A percentile compares a stretch with the other conserved stretches of the same genome.
phyloP scores from a whole-genome alignment of 2,329 filamentous ascomycete genomes.

The Ophiostoma triangulosporum region DNA sequence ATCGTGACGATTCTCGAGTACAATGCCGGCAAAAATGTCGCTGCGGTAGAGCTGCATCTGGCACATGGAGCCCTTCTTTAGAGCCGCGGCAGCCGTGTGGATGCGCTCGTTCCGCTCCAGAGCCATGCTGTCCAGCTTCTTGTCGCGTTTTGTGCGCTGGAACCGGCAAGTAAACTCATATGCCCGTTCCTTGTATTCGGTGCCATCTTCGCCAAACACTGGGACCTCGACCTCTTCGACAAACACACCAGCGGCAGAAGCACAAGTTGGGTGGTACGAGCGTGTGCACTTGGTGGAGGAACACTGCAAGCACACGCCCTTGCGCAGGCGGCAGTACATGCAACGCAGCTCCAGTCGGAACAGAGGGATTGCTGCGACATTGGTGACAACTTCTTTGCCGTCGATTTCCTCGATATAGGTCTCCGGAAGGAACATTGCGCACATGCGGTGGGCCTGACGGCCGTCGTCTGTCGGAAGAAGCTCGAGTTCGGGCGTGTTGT shows the following conservation, averaged over 20 bases:
- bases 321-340: conserved; percentile 84
- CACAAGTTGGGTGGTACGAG: conserved; percentile 91
- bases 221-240: conserved; percentile 78
- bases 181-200: conserved; percentile 80
- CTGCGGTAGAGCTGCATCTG: conserved; percentile 75
- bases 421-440: conserved; percentile 83
- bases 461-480: conserved; percentile 82
- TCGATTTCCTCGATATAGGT: conserved; percentile 68
- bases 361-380: conserved; percentile 70
- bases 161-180: conserved; percentile 93
- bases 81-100: conserved; percentile 49
- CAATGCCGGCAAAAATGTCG: conserved; percentile 81
- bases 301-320: conserved; percentile 94
- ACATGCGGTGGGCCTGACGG: conserved; percentile 74
- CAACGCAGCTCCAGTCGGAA: conserved; percentile 85
- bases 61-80: conserved; percentile 63
- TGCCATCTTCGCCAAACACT: conserved; percentile 80
- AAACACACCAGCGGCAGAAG: conserved; percentile 80
- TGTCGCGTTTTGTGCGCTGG: conserved; percentile 77
- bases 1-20: conserved; percentile 66
- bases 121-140: conserved; percentile 53
- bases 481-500: conserved; percentile 68
- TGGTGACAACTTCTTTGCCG: conserved; percentile 60
- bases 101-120: conserved; percentile 60
- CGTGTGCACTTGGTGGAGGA: conserved; percentile 87